Conservation (phyloP, 1,139 yeast genomes). For the Neolecta irregularis region DNA sequence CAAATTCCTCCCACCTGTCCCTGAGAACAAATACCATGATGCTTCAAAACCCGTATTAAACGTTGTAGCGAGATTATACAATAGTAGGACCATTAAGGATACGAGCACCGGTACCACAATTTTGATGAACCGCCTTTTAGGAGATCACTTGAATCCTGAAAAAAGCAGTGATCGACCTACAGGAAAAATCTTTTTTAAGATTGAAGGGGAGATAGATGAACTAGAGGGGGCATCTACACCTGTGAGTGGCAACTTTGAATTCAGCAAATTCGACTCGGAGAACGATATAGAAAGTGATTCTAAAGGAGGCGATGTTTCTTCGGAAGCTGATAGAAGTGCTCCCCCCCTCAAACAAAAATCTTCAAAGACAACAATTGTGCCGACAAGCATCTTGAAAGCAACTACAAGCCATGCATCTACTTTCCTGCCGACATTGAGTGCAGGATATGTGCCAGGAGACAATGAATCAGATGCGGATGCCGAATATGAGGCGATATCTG, state of each 20-base stretch:
- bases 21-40: conserved; percentile 5
- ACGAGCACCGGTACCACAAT: too few species aligned
- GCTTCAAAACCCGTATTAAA: conserved; percentile 9
- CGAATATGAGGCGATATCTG: conserved; percentile 14
- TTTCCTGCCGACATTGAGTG: conserved; percentile 11
- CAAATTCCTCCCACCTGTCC: conserved; percentile 10
- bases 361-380: background rate
- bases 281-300: background rate
- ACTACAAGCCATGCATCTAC: background rate
- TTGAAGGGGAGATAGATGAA: too few species aligned
- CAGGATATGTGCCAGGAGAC: conserved; percentile 12
- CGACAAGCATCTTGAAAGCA: background rate
- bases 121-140: too few species aligned
- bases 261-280: background rate
- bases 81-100: conserved; percentile 37
- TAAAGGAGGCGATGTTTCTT: background rate
- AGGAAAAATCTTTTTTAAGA: too few species aligned
- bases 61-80: conserved; percentile 43
- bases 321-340: conserved; percentile 2
- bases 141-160: too few species aligned
- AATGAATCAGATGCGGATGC: conserved; percentile 15
- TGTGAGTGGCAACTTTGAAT: background rate
- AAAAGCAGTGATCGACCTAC: too few species aligned
- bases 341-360: conserved; percentile 10
- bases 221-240: background rate